Percentiles rank a stretch among this genome's conserved stretches.
Conservation (phyloP, 306 rosid species). For the Trifolium pratense region DNA sequence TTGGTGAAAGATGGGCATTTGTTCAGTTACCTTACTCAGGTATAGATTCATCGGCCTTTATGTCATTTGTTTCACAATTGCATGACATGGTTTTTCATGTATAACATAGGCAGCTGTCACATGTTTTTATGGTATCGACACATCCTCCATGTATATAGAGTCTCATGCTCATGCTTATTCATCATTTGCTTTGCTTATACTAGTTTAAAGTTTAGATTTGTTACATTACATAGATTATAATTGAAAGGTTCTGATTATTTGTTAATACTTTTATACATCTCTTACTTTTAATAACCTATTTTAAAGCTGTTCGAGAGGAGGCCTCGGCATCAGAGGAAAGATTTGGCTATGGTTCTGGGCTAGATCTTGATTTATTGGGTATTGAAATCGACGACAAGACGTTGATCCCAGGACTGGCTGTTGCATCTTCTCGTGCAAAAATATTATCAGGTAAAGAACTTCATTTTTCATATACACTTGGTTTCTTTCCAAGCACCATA, state of each 20-base stretch:
- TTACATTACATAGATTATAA: slow-evolving; percentile 10
- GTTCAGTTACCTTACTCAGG: slow-evolving; percentile 95
- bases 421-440: slow-evolving; percentile 81
- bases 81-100: slow-evolving; percentile 18
- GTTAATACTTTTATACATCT: slow-evolving; percentile 26
- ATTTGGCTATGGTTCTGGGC: slow-evolving; percentile 72
- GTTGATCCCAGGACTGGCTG: slow-evolving; percentile 88
- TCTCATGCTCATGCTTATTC: background rate
- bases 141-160: background rate
- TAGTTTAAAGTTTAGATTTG: slow-evolving; percentile 2
- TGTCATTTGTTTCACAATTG: slow-evolving; percentile 14
- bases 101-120: too few relatives aligned
- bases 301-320: slow-evolving; percentile 86
- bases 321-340: slow-evolving; percentile 56
- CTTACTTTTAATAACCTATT: slow-evolving; percentile 40
- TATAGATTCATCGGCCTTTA: slow-evolving; percentile 39
- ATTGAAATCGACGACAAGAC: slow-evolving; percentile 84
- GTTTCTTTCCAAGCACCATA: too few relatives aligned
- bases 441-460: slow-evolving; percentile 72
- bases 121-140: too few relatives aligned
- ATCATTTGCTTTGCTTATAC: slow-evolving; percentile 20
- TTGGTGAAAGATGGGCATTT: slow-evolving; percentile 95
- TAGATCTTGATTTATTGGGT: slow-evolving; percentile 91
- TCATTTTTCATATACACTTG: too few relatives aligned
- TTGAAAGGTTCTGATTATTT: background rate